Evolutionary conservation across 768 basidiomycete species (phyloP), one percentile per base, ranked within the genome.

Genomic region (Agaricus blazei): DNA sequence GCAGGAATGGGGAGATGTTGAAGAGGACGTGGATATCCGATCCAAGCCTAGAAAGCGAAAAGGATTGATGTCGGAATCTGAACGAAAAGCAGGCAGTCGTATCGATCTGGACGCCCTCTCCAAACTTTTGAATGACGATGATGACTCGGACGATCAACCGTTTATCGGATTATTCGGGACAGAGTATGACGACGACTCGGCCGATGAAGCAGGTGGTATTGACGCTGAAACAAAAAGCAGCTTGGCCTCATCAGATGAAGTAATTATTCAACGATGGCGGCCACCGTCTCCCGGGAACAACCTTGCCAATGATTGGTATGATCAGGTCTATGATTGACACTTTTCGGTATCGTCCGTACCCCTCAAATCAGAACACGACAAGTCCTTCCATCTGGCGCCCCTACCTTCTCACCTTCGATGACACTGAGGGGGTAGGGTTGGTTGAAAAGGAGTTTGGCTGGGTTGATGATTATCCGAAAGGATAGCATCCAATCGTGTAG

Each of bases 91-190:
- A 8, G 75, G 63, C 57, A 70, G 62, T 2, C 68, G 81, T 44
- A 70, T 87, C 56, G 69, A 88, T 64, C 75, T 83, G 68, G 80
- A 84, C 49, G 84, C 78, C 15, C 68, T 87, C 31, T 69, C 75
- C 14, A 71, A 69, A 42, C 72, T 89, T 52, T 69, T 88, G 70
- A 61, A 65, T 51, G 64, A 66, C 26, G 63, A 67, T 24, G 63
- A 71, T 23, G 67, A 67, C 51, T 57, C 63, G 43, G 65, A 67
- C 3, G 60, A 59, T 0, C 63, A 64, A 14, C 59, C 61, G 28
- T 27, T 58, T 19, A 56, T 40, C 48, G 53, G 36, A 44, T 42
- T 62, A 60, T 59, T 58, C 46, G 54, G 61, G 19, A 43, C 52
- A 51, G 55, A 57, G 56, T 11, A 59, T 7, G 55, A 58, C 48